These are phyloP conservation scores for Arachis stenosperma DNA, from an alignment of 306 rosid species.

Conservation along the genomic window DNA sequence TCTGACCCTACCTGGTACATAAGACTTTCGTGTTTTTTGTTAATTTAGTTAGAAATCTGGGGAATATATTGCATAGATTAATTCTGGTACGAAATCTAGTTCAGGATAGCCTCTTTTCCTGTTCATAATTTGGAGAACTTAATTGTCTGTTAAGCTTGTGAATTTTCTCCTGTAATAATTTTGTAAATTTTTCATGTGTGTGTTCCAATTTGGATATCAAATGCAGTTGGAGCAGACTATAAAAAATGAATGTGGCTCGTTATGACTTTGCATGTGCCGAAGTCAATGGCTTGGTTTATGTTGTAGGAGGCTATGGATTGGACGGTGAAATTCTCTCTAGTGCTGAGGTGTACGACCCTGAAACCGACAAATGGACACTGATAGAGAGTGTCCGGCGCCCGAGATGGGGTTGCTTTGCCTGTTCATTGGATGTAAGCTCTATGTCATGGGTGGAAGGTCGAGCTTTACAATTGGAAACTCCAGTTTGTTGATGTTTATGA, in stretches of 20 bases:
- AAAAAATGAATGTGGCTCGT: slow-evolving; percentile 74
- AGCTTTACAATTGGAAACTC: slow-evolving; percentile 94
- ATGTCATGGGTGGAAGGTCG: slow-evolving; percentile 98
- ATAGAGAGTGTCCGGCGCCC: slow-evolving; percentile 92
- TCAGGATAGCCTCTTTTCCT: background rate
- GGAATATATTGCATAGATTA: background rate
- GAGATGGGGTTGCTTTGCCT: slow-evolving; percentile 91
- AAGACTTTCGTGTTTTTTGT: background rate
- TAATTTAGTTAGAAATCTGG: slow-evolving; percentile 29
- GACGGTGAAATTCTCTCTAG: slow-evolving; percentile 72
- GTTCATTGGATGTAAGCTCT: slow-evolving; percentile 84
- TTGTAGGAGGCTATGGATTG: slow-evolving; percentile 73
- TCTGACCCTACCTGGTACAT: too few relatives aligned
- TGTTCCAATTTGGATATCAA: slow-evolving; percentile 26
- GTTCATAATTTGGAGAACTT: slow-evolving; percentile 18
- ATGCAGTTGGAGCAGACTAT: slow-evolving; percentile 81
- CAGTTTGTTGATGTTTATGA: slow-evolving; percentile 80
- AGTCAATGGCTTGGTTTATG: slow-evolving; percentile 73
- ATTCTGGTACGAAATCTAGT: slow-evolving; percentile 10
- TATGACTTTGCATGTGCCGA: slow-evolving; percentile 84
- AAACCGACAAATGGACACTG: slow-evolving; percentile 68
- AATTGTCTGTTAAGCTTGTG: slow-evolving; percentile 1
- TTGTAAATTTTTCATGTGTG: background rate
- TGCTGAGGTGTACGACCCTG: slow-evolving; percentile 84
- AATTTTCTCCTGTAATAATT: background rate